Evolutionary conservation across 106 monocot genomes (phyloP).

Genomic region (Cymbidium sinense): DNA sequence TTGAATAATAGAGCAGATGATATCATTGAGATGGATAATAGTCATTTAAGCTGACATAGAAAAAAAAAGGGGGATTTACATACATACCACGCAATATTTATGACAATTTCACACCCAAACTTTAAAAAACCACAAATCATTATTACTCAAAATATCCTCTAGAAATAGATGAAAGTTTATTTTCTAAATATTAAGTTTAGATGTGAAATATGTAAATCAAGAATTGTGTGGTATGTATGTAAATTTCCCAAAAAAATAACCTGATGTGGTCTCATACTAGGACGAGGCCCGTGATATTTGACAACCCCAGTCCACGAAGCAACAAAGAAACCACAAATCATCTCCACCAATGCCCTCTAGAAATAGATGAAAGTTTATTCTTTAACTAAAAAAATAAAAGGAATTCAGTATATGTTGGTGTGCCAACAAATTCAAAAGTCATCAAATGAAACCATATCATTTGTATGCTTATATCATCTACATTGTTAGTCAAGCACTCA

Average conservation of each 20-base stretch:
- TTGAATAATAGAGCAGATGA: neutral
- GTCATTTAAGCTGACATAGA: neutral
- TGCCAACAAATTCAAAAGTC: neutral
- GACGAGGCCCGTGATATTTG: conserved; percentile 94
- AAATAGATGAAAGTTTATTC: too few relatives aligned
- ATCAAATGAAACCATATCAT: neutral
- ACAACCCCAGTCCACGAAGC: conserved; percentile 98
- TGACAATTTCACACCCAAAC: too few relatives aligned
- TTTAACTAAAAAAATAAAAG: neutral
- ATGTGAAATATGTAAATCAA: too few relatives aligned
- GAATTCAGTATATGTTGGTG: neutral
- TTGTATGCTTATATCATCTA: neutral
- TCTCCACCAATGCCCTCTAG: conserved; percentile 86
- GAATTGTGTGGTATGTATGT: too few relatives aligned
- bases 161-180: neutral
- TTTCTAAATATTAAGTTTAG: too few relatives aligned
- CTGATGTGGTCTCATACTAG: conserved; percentile 90
- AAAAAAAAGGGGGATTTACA: too few relatives aligned
- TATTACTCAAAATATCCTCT: neutral
- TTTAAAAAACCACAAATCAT: neutral
- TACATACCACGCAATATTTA: too few relatives aligned
- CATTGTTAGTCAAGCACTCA: neutral
- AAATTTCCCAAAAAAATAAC: too few relatives aligned
- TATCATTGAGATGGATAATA: neutral
- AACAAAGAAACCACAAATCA: conserved; percentile 95